Conservation (phyloP, 2,329 filamentous ascomycete genomes). For the Phoma sp. region DNA sequence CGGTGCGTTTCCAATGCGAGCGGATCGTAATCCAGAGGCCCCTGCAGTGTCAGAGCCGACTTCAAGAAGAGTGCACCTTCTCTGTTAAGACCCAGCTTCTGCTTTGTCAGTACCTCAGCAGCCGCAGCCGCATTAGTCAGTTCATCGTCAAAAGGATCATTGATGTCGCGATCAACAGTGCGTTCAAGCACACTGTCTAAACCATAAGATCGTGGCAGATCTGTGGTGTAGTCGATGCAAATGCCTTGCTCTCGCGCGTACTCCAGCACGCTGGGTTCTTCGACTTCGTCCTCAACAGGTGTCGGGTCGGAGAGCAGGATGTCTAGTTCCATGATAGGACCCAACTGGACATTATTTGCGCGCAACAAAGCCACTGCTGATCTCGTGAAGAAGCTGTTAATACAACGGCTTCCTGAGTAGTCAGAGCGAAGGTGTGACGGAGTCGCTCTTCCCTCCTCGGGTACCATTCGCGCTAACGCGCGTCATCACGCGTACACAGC, state of each 20-base stretch:
- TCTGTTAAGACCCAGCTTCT: conserved; percentile 37
- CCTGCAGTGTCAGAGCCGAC: conserved; percentile 17
- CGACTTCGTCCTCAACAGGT: conserved; percentile 20
- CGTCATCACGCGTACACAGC: conserved; percentile 3
- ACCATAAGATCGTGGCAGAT: conserved; percentile 30
- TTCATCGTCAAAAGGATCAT: conserved; percentile 23
- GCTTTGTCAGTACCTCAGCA: conserved; percentile 27
- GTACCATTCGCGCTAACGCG: neutral
- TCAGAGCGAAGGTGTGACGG: neutral
- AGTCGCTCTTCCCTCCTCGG: neutral
- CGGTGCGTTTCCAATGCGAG: conserved; percentile 18
- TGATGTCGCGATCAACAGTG: conserved; percentile 24
- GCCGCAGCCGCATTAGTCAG: conserved; percentile 17
- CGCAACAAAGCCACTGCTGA: no score
- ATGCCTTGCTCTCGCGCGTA: conserved; percentile 57
- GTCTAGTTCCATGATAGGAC: conserved; percentile 25
- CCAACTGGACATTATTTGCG: no score
- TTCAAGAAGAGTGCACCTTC: conserved; percentile 39
- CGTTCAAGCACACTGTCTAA: conserved; percentile 15
- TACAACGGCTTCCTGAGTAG: neutral
- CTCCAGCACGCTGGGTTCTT: conserved; percentile 51
- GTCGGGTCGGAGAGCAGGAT: conserved; percentile 6
- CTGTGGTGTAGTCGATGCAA: conserved; percentile 45
- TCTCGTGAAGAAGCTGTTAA: no score
- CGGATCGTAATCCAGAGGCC: neutral